Evolutionary conservation across 73 alveolate species (phyloP).

Genomic region (Diophrys appendiculata): DNA sequence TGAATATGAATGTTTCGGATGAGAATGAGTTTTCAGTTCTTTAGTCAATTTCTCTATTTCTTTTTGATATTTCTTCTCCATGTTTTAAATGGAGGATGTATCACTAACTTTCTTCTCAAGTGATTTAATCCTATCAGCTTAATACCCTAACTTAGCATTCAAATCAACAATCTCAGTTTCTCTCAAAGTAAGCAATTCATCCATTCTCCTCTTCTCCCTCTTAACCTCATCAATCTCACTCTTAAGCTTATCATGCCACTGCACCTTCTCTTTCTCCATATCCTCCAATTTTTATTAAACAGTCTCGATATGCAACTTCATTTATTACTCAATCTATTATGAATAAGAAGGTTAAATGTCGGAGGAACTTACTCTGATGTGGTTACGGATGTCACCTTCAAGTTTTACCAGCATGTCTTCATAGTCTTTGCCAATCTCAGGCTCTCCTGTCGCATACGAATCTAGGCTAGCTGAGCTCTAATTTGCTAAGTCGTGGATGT

Average conservation of each 20-base stretch:
- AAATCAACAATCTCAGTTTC: slow-evolving; percentile 6
- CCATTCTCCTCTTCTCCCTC: slow-evolving; percentile 14
- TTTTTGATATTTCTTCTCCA: neutral
- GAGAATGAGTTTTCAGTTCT: neutral
- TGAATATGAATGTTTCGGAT: no score
- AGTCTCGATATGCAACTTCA: slow-evolving; percentile 15
- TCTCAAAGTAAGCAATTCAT: slow-evolving; percentile 7
- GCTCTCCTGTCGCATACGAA: neutral
- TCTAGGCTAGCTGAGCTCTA: neutral
- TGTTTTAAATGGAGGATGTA: neutral
- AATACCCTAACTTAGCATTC: neutral
- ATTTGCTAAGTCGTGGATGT: no score
- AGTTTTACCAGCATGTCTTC: slow-evolving; percentile 41
- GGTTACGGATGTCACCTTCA: slow-evolving; percentile 51
- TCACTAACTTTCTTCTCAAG: neutral
- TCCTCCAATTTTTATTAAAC: slow-evolving; percentile 2
- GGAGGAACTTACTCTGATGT: slow-evolving; percentile 52
- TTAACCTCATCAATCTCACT: neutral
- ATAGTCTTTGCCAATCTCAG: slow-evolving; percentile 29
- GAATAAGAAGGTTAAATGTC: no score
- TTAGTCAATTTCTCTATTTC: neutral
- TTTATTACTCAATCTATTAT: slow-evolving; percentile 3
- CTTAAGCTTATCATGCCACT: neutral
- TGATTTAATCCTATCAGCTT: neutral
- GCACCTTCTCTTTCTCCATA: neutral